phyloP scores from a whole-genome alignment of 1,284 basidiomycete genomes.

The Chalciporus piperatoides region DNA sequence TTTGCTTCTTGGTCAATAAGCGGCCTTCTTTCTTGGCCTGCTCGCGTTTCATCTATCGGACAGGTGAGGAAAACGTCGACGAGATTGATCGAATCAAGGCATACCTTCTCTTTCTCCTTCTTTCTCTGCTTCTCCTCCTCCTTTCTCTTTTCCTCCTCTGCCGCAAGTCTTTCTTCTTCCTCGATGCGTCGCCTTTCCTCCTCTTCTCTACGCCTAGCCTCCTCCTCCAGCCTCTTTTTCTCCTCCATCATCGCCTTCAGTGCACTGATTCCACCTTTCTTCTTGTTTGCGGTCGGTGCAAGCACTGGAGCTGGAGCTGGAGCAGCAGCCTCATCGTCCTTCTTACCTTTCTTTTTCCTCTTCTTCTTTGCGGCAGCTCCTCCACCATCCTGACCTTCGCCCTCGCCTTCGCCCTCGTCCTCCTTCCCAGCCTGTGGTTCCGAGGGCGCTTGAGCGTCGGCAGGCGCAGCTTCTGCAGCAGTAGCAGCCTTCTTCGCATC shows the following conservation, averaged over 20 bases:
- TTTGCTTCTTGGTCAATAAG: constrained; percentile 92
- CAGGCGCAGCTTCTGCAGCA: constrained; percentile 21
- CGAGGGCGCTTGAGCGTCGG: constrained; percentile 20
- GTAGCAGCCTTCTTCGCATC: constrained; percentile 78
- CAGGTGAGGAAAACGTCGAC: constrained; percentile 4
- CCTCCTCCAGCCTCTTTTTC: constrained; percentile 84
- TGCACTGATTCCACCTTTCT: constrained; percentile 68
- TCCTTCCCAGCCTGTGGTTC: constrained; percentile 28
- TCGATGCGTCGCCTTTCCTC: constrained; percentile 77
- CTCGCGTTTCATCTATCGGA: constrained; percentile 72
- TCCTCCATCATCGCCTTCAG: constrained; percentile 86
- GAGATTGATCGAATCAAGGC: constrained; percentile 6
- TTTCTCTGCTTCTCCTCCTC: constrained; percentile 82
- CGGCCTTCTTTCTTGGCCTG: constrained; percentile 87
- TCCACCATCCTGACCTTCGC: constrained; percentile 54
- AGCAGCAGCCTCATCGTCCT: constrained; percentile 61
- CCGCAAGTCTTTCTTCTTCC: constrained; percentile 76
- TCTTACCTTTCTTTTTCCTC: constrained; percentile 87
- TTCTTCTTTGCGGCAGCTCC: constrained; percentile 68
- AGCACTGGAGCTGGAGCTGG: constrained; percentile 44
- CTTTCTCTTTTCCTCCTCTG: constrained; percentile 72
- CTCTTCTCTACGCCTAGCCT: constrained; percentile 62
- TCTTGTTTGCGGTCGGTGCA: constrained; percentile 57
- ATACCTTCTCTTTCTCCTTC: constrained; percentile 90
- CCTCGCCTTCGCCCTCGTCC: constrained; percentile 42